Evolutionary conservation across 2,329 filamentous ascomycete genomes (phyloP).

Genomic region (Arachnomyces sp.): DNA sequence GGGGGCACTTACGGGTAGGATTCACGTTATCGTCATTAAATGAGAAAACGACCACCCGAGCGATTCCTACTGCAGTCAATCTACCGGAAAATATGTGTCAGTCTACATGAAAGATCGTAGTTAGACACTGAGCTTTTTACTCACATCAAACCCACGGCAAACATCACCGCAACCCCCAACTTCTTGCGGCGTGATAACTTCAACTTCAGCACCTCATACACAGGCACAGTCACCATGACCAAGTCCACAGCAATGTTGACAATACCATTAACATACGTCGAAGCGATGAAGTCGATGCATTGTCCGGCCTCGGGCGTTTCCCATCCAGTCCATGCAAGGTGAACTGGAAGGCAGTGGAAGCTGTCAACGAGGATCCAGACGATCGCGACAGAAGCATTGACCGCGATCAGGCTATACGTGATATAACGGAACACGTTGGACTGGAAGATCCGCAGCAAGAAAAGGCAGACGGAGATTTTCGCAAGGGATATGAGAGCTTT

Average conservation of each 20-base stretch:
- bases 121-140: background rate
- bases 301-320: constrained; percentile 9
- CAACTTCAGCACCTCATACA: constrained; percentile 17
- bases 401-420: constrained; percentile 13
- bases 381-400: constrained; percentile 15
- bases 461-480: constrained; percentile 19
- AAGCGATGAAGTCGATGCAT: constrained; percentile 16
- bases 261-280: constrained; percentile 12
- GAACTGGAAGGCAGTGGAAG: constrained; percentile 15
- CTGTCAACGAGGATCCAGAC: constrained; percentile 14
- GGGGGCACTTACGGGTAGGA: too few relatives aligned
- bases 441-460: constrained; percentile 18
- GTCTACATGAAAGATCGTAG: too few relatives aligned
- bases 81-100: too few relatives aligned
- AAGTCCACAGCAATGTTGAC: constrained; percentile 17
- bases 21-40: too few relatives aligned
- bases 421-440: constrained; percentile 12
- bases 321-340: constrained; percentile 16
- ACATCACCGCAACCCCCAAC: constrained; percentile 6
- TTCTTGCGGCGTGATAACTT: constrained; percentile 14
- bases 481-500: constrained; percentile 17
- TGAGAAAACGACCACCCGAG: too few relatives aligned
- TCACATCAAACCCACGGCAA: constrained; percentile 2
- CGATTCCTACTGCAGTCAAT: too few relatives aligned
- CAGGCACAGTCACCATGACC: constrained; percentile 16